Conservation (phyloP, 139 green algal genomes). For the Diplosphaera chodatii region DNA sequence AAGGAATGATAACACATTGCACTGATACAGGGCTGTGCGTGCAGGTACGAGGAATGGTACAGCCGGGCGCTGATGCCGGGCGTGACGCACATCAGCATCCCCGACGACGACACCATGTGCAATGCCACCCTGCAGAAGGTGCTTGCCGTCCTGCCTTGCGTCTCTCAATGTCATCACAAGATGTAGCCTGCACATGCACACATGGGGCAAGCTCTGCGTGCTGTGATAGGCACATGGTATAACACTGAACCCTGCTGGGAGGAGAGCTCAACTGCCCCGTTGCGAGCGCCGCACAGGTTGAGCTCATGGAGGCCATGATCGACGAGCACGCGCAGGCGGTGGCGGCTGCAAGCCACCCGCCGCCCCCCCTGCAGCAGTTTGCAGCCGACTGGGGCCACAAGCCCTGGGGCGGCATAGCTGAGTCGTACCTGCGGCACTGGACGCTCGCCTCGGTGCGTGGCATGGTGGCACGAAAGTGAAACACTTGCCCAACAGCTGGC, state of each 20-base stretch:
- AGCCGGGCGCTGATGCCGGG: constrained; percentile 19
- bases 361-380: not conserved
- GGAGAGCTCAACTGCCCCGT: too few relatives aligned
- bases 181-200: too few relatives aligned
- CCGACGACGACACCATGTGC: constrained; percentile 9
- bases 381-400: not conserved
- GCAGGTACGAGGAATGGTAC: constrained; percentile 29
- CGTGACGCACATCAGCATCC: constrained; percentile 26
- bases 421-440: not conserved
- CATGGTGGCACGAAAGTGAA: too few relatives aligned
- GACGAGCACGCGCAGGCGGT: not conserved
- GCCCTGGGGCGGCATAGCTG: not conserved
- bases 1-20: too few relatives aligned
- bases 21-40: too few relatives aligned
- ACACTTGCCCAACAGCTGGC: too few relatives aligned
- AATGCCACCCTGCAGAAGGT: constrained; percentile 14
- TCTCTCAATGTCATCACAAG: too few relatives aligned
- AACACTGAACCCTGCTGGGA: too few relatives aligned
- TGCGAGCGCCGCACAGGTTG: too few relatives aligned
- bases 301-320: not conserved
- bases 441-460: not conserved
- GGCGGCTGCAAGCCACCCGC: not conserved
- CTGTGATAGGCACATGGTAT: too few relatives aligned
- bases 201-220: too few relatives aligned
- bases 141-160: too few relatives aligned